These are phyloP conservation scores for Alternaria solani DNA, from an alignment of 2,329 filamentous ascomycete genomes.

Conservation along the genomic window DNA sequence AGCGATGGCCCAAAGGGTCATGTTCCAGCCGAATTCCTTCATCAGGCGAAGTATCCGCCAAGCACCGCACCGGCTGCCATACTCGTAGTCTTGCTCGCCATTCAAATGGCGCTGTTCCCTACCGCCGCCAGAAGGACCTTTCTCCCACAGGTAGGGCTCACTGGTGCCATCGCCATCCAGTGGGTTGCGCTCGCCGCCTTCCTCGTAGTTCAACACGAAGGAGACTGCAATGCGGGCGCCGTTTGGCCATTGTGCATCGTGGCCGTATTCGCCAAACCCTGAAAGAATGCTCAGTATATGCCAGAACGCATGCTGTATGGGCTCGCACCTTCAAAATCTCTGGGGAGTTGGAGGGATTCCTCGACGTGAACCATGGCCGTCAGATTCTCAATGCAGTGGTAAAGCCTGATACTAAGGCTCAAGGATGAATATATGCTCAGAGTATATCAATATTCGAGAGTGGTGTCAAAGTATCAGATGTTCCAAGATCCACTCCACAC, in stretches of 20 bases:
- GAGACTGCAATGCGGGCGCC: slow-evolving; percentile 50
- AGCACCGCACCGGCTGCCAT: slow-evolving; percentile 59
- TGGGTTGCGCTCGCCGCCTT: slow-evolving; percentile 45
- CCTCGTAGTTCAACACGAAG: slow-evolving; percentile 52
- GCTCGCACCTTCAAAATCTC: slow-evolving; percentile 48
- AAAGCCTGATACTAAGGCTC: neutral
- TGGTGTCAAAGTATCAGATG: neutral
- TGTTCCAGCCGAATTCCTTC: slow-evolving; percentile 59
- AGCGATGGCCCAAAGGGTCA: slow-evolving; percentile 61
- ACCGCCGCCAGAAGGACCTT: slow-evolving; percentile 43
- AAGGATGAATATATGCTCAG: neutral
- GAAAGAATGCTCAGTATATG: neutral
- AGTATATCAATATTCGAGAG: neutral
- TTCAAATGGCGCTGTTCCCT: slow-evolving; percentile 55
- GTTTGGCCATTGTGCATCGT: slow-evolving; percentile 50
- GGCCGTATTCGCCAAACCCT: slow-evolving; percentile 51
- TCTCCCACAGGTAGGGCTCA: slow-evolving; percentile 48
- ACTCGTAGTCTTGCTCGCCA: slow-evolving; percentile 62
- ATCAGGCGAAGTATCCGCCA: slow-evolving; percentile 61
- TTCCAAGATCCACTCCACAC: neutral
- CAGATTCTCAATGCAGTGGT: neutral
- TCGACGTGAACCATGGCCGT: slow-evolving; percentile 42
- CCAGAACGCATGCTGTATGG: neutral
- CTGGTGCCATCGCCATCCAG: slow-evolving; percentile 45
- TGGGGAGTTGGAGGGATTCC: slow-evolving; percentile 47